Evolutionary conservation across 148 eudicot genomes (phyloP).

Genomic region (Nyssa sinensis): DNA sequence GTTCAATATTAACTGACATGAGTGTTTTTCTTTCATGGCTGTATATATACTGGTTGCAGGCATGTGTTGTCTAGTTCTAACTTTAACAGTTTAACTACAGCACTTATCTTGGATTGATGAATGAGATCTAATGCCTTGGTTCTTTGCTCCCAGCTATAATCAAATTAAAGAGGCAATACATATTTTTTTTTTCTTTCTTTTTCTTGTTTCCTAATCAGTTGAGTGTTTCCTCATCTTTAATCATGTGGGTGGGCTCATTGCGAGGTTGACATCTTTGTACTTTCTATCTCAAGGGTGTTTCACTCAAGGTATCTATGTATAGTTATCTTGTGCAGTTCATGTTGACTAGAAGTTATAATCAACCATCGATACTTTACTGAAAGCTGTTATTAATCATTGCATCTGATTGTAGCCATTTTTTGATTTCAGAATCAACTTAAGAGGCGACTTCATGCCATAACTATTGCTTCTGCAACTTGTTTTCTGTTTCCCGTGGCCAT

Average conservation of each 20-base stretch:
- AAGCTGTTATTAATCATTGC: neutral
- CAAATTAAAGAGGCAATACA: neutral
- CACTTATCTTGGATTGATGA: neutral
- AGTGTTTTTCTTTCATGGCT: neutral
- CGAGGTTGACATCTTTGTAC: constrained; percentile 82
- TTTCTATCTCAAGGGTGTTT: constrained; percentile 85
- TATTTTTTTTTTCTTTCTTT: neutral
- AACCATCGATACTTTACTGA: neutral
- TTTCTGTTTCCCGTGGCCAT: constrained; percentile 97
- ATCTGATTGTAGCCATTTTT: constrained; percentile 8
- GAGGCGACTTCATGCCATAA: constrained; percentile 86
- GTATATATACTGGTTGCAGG: neutral
- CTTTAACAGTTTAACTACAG: neutral
- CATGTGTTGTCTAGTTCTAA: constrained; percentile 2
- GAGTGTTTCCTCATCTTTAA: constrained; percentile 14
- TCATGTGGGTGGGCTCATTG: constrained; percentile 86
- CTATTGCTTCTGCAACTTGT: constrained; percentile 93
- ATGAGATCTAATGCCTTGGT: constrained; percentile 5
- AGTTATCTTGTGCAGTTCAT: constrained; percentile 3
- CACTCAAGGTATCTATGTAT: constrained; percentile 71
- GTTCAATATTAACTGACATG: neutral
- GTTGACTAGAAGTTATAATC: neutral
- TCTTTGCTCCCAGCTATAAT: neutral
- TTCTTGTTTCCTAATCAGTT: constrained; percentile 7
- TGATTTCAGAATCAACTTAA: constrained; percentile 81